A percentile compares a stretch with the other conserved stretches of the same genome.
Conservation (phyloP, 148 eudicot species). For the Rheum nobile region DNA sequence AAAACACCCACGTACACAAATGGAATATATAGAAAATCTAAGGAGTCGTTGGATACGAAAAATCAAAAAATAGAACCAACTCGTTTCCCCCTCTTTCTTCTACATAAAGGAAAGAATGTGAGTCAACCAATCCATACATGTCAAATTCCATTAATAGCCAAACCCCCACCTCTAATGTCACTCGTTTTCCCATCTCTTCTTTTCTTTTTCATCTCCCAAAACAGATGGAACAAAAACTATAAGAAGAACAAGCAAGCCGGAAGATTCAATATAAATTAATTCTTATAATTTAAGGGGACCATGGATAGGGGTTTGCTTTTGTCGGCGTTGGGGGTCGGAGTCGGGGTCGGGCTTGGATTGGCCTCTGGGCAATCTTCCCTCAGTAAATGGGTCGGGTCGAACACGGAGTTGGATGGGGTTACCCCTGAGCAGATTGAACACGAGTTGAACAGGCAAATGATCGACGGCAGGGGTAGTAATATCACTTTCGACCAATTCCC, state of each 20-base stretch:
- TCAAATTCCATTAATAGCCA: not conserved
- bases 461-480: slow-evolving; percentile 41
- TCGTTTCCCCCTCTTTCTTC: too few species aligned
- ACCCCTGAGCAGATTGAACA: slow-evolving; percentile 52
- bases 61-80: too few species aligned
- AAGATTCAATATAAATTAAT: not conserved
- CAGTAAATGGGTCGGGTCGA: slow-evolving; percentile 50
- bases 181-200: not conserved
- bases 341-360: slow-evolving; percentile 74
- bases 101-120: not conserved
- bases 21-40: not conserved
- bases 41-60: not conserved
- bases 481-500: slow-evolving; percentile 70
- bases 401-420: slow-evolving; percentile 29
- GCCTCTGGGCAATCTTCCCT: slow-evolving; percentile 52
- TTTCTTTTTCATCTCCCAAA: not conserved
- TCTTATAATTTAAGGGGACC: not conserved
- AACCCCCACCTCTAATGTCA: not conserved
- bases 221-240: not conserved
- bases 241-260: not conserved
- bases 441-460: slow-evolving; percentile 42
- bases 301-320: slow-evolving; percentile 28
- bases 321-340: slow-evolving; percentile 82
- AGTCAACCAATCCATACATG: not conserved
- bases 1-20: not conserved